Evolutionary conservation across 2,329 filamentous ascomycete species (phyloP), one percentile per base, ranked within the genome.

Genomic region (Aureobasidium sp.): DNA sequence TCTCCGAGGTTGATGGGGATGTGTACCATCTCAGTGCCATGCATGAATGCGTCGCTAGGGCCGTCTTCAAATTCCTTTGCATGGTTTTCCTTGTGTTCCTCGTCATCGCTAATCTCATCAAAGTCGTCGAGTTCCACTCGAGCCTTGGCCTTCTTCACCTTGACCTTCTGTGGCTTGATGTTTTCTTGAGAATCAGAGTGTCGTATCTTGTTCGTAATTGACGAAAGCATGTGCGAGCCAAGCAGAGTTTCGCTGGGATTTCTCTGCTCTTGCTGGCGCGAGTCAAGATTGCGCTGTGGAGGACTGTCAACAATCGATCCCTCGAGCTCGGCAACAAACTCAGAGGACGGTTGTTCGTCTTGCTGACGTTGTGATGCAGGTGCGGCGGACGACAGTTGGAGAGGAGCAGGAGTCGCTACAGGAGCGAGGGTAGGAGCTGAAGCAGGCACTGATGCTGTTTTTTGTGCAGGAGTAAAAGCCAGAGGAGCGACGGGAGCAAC

Each of bases 101-200:
- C 75, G 51, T 77, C 76, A 47, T 76, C 80, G 42, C 77, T 72
- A 25, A 77, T 79, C 5, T 82, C 82, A 58, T 89, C 87, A 49
- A 88, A 87, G 65, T 89, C 87, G 68, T 91, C 88, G 14, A 91
- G 78, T 61, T 87, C 85, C 65, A 87, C 79, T 27, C 87, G 83
- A 17, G 83, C 77, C 65, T 84, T 86, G 1, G 85, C 81, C 66
- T 81, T 80, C 62, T 80, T 84, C 47, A 81, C 78, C 72, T 80
- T 84, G 45, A 81, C 78, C 72, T 85, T 84, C 68, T 81, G 84
- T 2, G 78, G 68, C 42, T 84, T 82, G 44, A 70, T 59, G 72
- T 77, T 44, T 72, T 69, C 60, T 34, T 53, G 49, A 9, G 47
- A 70, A 71, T 73, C 67, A 64, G 70, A 71, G 15, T 72, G 71